Base-by-base conservation (phyloP, 2,329 filamentous ascomycete genomes). In the Pezicula neosporulosa region DNA sequence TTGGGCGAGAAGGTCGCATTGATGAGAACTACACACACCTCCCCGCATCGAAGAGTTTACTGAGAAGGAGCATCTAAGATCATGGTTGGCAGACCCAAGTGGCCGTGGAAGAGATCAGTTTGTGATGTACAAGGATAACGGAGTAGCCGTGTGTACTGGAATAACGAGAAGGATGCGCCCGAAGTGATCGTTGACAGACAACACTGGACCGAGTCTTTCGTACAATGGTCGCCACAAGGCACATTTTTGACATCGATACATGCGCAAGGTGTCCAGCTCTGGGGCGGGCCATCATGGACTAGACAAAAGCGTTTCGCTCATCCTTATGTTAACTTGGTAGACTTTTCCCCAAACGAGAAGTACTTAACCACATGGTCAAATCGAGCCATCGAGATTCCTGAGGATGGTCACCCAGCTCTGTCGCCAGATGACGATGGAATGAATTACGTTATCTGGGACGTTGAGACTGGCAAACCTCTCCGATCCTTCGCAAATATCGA, bases 361-460 rank as follows among this genome's bases (percentile, higher is more conserved):
- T 99, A 96, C 73, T 71, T 99, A 50, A 92, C 93, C 51, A 97
- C 94, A 50, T 99, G 94, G 94, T 97, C 94, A 47, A 90, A 93
- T 72, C 83, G 90, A 47, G 91, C 94, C 21, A 96, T 99, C 66
- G 84, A 88, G 55, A 90, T 99, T 51, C 89, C 94, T 53, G 94
- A 97, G 62, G 85, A 86, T 59, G 88, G 89, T 58, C 88, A 96
- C 70, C 87, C 89, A 2, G 77, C 87, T n/a, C 79, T 97, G 47
- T 86, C 89, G 3, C 77, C 91, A 54, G 94, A 97, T 65, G 94
- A 99, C 66, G 93, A 99, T 63, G 94, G 94, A 71, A 97, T 97
- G 80, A 97, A 97, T 80, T 97, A 97, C 72, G 88, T 99, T 66
- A 92, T 99, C 66, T 99, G 94, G 94, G 93, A 97, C 66, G 86